Evolutionary conservation across 176 grass and related monocot genomes (phyloP).

Genomic region (Saccharum officinarum): DNA sequence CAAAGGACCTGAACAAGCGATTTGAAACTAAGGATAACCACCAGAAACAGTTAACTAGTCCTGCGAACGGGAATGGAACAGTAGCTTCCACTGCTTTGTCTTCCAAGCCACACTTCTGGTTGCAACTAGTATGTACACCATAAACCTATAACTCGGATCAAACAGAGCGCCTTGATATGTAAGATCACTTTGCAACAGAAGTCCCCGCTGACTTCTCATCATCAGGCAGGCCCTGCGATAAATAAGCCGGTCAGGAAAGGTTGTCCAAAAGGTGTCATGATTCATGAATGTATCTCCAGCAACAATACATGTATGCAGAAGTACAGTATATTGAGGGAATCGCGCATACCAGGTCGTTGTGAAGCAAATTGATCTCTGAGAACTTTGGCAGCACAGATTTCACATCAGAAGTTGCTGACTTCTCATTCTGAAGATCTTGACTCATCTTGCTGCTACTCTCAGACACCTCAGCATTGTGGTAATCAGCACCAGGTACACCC

Average conservation of each 20-base stretch:
- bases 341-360: slow-evolving; percentile 10
- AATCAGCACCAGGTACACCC: slow-evolving; percentile 7
- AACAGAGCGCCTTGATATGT: background rate
- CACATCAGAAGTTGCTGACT: slow-evolving; percentile 20
- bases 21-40: background rate
- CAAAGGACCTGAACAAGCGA: background rate
- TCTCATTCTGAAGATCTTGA: slow-evolving; percentile 19
- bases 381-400: background rate
- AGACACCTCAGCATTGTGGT: background rate
- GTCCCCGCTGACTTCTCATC: background rate
- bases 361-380: slow-evolving; percentile 1
- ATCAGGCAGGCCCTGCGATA: background rate
- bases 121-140: slow-evolving; percentile 26
- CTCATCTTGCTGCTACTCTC: slow-evolving; percentile 3
- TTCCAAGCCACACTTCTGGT: slow-evolving; percentile 17
- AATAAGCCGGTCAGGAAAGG: background rate
- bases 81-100: slow-evolving; percentile 5
- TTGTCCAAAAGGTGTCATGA: background rate
- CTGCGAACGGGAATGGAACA: background rate
- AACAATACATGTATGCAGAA: background rate
- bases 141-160: background rate
- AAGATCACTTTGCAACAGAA: slow-evolving; percentile 11
- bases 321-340: background rate
- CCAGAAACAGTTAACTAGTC: slow-evolving; percentile 14
- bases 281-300: background rate